phyloP scores from a whole-genome alignment of 345 rosid genomes.

The Acer saccharum region DNA sequence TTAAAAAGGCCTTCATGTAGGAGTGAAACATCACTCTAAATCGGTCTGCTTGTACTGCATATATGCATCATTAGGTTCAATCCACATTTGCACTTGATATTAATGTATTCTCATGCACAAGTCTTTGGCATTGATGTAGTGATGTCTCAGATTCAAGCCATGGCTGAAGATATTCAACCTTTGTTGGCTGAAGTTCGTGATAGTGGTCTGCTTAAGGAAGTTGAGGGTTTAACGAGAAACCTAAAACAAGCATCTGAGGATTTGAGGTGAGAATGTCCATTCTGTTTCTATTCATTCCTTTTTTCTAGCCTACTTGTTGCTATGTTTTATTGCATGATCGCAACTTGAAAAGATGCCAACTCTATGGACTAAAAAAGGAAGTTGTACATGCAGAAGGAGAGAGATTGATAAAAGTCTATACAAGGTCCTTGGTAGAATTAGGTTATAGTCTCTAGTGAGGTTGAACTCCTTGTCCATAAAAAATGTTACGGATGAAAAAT shows the following conservation, averaged over 20 bases:
- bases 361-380: not conserved
- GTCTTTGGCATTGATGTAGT: constrained; percentile 61
- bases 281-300: constrained; percentile 2
- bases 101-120: constrained; percentile 47
- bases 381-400: not conserved
- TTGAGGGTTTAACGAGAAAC: constrained; percentile 81
- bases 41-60: not conserved
- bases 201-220: constrained; percentile 86
- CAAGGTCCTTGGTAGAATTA: not conserved
- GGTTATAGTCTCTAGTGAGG: not conserved
- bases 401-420: not conserved
- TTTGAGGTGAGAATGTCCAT: constrained; percentile 58
- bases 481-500: not conserved
- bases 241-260: constrained; percentile 87
- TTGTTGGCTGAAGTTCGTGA: constrained; percentile 86
- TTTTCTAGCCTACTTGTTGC: not conserved
- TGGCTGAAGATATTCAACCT: constrained; percentile 97
- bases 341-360: not conserved
- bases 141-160: constrained; percentile 92
- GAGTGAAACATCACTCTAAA: not conserved
- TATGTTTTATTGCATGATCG: not conserved
- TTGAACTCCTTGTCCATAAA: not conserved
- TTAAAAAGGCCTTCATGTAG: not conserved
- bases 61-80: not conserved
- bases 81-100: not conserved